Evolutionary conservation across 176 grass and related monocot species (phyloP), one percentile per base, ranked within the genome.

Genomic region (Zizania latifolia): DNA sequence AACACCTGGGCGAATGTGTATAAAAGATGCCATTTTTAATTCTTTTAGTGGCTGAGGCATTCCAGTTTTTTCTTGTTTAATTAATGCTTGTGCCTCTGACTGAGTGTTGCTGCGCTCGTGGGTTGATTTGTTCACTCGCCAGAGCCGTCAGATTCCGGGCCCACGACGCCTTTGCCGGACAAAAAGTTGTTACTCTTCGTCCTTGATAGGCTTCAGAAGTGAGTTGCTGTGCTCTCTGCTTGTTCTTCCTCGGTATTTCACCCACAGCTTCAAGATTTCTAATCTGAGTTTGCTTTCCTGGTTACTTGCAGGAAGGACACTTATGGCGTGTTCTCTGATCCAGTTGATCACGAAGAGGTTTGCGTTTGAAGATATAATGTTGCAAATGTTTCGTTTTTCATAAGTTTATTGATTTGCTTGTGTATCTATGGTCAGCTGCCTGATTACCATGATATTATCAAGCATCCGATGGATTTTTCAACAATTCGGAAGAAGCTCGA

Each of bases 151-250:
- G 89, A 94, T 83, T 85, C 89, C 35, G 95, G 96, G 39, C 89
- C 96, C 92, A 95, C 86, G 33, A 99, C 92, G 53, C 89, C 92
- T 82, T 72, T 99, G 89, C 96, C 92, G 19, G 90, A 99, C 89
- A 99, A 90, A 88, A 99, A 99, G 86, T 88, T 99, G 85, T 74
- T 99, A 83, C n/a, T 86, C 81, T 90, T 94, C 85, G 84, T 95
- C 82, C 89, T 99, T 40, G 96, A 95, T 57, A 95, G 86, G 77
- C 85, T 99, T 72, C 86, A 99, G 96, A 99, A 99, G 95, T 99
- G 81, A 88, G 89, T 92, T 83, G 79, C 66, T 84, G 24, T 84
- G 50, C 68, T 56, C 45, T 55, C 40, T 72, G 22, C 24, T 58
- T 75, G 45, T 66, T 84, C 32, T 39, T 58, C 48, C 28, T 65